These are phyloP conservation scores for Aciculoconidium aculeatum DNA, from an alignment of 805 yeast species.

Conservation along the genomic window DNA sequence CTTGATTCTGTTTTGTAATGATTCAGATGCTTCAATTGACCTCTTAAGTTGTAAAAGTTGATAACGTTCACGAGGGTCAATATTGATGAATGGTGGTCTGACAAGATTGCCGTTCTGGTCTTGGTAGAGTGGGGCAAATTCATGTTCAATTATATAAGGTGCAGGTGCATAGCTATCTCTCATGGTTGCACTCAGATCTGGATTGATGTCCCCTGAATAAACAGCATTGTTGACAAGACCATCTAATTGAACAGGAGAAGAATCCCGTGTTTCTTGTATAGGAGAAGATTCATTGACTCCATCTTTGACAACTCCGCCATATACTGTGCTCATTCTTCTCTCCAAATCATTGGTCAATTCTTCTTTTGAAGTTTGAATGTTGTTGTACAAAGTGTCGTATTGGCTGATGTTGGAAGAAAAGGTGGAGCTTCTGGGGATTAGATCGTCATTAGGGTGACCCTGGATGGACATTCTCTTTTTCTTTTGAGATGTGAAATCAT, in stretches of 20 bases:
- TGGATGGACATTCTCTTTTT: constrained; percentile 23
- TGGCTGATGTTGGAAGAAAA: constrained; percentile 11
- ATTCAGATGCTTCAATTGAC: constrained; percentile 31
- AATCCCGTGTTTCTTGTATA: constrained; percentile 1
- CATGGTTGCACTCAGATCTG: too few species aligned
- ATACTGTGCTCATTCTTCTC: constrained; percentile 20
- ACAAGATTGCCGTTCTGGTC: constrained; percentile 34
- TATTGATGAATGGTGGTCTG: constrained; percentile 39
- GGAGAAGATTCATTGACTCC: constrained; percentile 5
- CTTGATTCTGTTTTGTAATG: constrained; percentile 27
- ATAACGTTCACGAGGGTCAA: constrained; percentile 39
- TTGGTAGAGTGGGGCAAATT: constrained; percentile 28
- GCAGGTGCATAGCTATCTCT: too few species aligned
- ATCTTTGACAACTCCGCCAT: constrained; percentile 11
- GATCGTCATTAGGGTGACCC: constrained; percentile 10
- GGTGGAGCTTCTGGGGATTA: constrained; percentile 24
- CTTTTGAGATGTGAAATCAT: constrained; percentile 21
- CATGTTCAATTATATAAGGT: constrained; percentile 23
- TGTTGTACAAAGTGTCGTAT: constrained; percentile 16
- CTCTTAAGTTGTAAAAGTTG: constrained; percentile 35
- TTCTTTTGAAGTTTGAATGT: constrained; percentile 13
- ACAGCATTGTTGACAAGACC: too few species aligned
- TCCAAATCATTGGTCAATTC: constrained; percentile 22
- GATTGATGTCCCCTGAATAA: too few species aligned
- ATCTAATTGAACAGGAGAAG: constrained; percentile 6